Base-by-base conservation (phyloP, 768 basidiomycete species). In the Phaeotremella skinneri region DNA sequence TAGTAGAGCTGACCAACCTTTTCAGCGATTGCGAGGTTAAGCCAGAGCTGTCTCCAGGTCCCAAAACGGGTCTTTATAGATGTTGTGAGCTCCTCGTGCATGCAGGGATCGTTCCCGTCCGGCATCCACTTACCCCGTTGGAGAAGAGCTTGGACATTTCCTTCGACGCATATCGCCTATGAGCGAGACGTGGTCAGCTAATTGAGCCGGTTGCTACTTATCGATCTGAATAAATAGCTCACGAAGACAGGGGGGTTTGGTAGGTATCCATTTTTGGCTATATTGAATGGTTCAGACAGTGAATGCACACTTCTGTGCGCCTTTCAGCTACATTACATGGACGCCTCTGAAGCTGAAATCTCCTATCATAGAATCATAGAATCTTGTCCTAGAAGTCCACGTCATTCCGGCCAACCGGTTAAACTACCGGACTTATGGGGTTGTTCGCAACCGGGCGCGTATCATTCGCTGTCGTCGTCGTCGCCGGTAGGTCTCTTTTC, bases 91-190 rank as follows among this genome's bases (percentile, higher is more conserved):
- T 13, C 14, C 31, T 52, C 7, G 11, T 4, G 16, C 34, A 39
- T 34, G 14, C 16, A 37, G 29, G n/a, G 23, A 14, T 4, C 30
- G 47, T 20, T 7, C 39, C 2, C 16, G 43, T 25, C 1, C 26
- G 34, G 26, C 21, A 32, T 7, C 27, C 26, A 81, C 86, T 59
- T 71, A 92, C 94, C 51, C 87, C 85, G 34, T 88, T 84, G n/a
- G 94, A 98, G 81, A 98, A 99, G 45, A 99, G 83, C 77, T 91
- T 83, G 9, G 91, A 87, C 94, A 98, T 98, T 80, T 98, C 93
- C 78, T 92, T 93, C 82, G 90, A 94, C 20, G 96, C 96, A 89
- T 98, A 99, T 50, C 94, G 93, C 73, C 93, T 97, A 69, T 29
- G 58, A 53, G 43, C 55, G 13, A 7, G 1, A 17, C 2, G 9